phyloP scores from a whole-genome alignment of 2,329 filamentous ascomycete species.

The Apiospora phragmitis region DNA sequence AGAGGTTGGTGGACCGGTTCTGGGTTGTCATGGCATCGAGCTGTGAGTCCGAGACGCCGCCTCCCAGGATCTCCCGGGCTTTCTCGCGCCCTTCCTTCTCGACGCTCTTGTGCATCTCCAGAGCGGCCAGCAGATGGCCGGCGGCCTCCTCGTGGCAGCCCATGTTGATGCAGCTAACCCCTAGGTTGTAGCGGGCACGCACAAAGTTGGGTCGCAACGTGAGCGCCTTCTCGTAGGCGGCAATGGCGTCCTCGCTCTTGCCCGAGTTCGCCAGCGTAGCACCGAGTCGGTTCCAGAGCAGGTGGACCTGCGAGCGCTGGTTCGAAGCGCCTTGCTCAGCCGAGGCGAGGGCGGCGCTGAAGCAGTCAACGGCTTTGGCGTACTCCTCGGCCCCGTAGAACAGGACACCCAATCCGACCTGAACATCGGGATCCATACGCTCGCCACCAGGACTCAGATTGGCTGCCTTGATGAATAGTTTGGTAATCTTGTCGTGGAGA shows the following conservation, averaged over 20 bases:
- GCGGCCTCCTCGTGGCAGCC: slow-evolving; percentile 93
- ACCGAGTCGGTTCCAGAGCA: slow-evolving; percentile 96
- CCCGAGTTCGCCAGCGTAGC: slow-evolving; percentile 95
- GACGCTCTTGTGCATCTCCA: slow-evolving; percentile 94
- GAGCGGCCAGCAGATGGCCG: slow-evolving; percentile 84
- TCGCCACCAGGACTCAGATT: slow-evolving; percentile 89
- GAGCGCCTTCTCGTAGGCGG: slow-evolving; percentile 91
- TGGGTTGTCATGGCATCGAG: slow-evolving; percentile 88
- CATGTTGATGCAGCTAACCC: slow-evolving; percentile 96
- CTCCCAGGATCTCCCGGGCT: slow-evolving; percentile 78
- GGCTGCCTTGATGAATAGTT: slow-evolving; percentile 88
- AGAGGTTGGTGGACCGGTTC: slow-evolving; percentile 95
- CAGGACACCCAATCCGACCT: slow-evolving; percentile 92
- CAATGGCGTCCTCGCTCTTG: slow-evolving; percentile 91
- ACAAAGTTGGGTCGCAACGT: slow-evolving; percentile 94
- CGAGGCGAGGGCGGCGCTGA: slow-evolving; percentile 84
- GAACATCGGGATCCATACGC: slow-evolving; percentile 97
- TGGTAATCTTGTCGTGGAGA: slow-evolving; percentile 87
- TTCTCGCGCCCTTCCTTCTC: slow-evolving; percentile 82
- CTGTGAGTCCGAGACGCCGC: slow-evolving; percentile 62
- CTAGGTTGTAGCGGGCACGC: slow-evolving; percentile 92
- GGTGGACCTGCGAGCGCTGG: slow-evolving; percentile 81
- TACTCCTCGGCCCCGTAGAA: slow-evolving; percentile 99
- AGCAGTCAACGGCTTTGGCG: slow-evolving; percentile 98
- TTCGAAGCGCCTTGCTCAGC: slow-evolving; percentile 84